A percentile compares a stretch with the other conserved stretches of the same genome.
Evolutionary conservation across 257 asterid genomes (phyloP).

Genomic region (Handroanthus guayacan): DNA sequence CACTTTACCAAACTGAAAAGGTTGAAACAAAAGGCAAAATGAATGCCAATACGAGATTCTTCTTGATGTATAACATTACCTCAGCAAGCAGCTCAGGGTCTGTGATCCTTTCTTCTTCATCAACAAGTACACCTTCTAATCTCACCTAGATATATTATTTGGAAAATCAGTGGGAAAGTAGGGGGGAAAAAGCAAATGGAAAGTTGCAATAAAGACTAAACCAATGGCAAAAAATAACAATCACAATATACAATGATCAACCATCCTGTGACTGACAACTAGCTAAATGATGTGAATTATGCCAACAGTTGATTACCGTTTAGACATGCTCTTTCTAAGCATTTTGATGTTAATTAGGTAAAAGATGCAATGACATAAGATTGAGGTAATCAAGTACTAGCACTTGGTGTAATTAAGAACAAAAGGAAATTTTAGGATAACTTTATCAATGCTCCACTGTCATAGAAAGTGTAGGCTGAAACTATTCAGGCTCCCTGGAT

Average conservation of each 20-base stretch:
- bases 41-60: conserved; percentile 24
- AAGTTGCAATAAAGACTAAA: neutral
- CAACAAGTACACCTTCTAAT: conserved; percentile 74
- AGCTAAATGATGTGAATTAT: neutral
- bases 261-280: neutral
- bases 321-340: neutral
- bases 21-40: neutral
- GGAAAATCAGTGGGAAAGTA: conserved; percentile 9
- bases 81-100: conserved; percentile 84
- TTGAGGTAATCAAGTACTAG: neutral
- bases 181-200: neutral
- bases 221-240: neutral
- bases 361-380: neutral
- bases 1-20: conserved; percentile 10
- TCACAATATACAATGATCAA: neutral
- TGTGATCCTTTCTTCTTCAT: conserved; percentile 82
- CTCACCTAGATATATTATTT: conserved; percentile 53
- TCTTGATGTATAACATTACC: conserved; percentile 53
- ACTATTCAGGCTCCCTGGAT: conserved; percentile 5
- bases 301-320: neutral
- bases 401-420: neutral
- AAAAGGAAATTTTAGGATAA: conserved; percentile 3
- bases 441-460: neutral
- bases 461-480: neutral
- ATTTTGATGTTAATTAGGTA: neutral